Percentiles rank a stretch among this genome's conserved stretches.
These are phyloP conservation scores for Gonium pectorale DNA, from an alignment of 139 green algal species.

Conservation along the genomic window DNA sequence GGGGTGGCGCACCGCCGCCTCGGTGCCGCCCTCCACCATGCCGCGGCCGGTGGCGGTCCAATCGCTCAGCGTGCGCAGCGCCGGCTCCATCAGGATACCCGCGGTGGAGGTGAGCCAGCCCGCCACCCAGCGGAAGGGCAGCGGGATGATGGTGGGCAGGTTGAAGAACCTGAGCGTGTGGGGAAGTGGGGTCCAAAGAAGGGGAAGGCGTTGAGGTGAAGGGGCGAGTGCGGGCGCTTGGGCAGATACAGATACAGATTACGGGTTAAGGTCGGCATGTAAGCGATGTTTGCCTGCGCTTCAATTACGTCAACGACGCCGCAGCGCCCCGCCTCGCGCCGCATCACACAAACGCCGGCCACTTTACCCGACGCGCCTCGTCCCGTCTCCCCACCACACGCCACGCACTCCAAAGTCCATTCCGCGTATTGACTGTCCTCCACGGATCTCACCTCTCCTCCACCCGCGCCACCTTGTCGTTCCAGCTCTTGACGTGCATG, in stretches of 20 bases:
- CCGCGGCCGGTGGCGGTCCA: constrained; percentile 6
- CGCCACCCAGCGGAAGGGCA: constrained; percentile 4
- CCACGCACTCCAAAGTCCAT: neutral
- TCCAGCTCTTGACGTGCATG: constrained; percentile 41
- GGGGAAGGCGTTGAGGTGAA: neutral
- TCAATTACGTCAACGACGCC: too few relatives aligned
- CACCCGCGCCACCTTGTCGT: constrained; percentile 38
- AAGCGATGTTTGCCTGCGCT: too few relatives aligned
- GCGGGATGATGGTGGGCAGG: constrained; percentile 3
- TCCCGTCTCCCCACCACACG: neutral
- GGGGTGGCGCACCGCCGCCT: neutral
- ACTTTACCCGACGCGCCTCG: too few relatives aligned
- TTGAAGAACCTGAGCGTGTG: constrained; percentile 2
- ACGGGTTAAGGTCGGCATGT: too few relatives aligned
- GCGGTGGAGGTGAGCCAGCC: constrained; percentile 11
- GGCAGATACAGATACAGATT: too few relatives aligned
- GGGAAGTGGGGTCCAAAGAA: neutral
- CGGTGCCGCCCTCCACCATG: constrained; percentile 29
- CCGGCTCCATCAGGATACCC: constrained; percentile 11
- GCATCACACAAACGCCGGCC: too few relatives aligned
- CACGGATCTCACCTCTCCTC: constrained; percentile 30
- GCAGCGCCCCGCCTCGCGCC: too few relatives aligned
- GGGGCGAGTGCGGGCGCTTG: too few relatives aligned
- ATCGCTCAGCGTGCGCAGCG: neutral
- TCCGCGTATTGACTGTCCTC: too few relatives aligned